Evolutionary conservation across 2,329 filamentous ascomycete species (phyloP).

Genomic region (Botrytis galanthina): DNA sequence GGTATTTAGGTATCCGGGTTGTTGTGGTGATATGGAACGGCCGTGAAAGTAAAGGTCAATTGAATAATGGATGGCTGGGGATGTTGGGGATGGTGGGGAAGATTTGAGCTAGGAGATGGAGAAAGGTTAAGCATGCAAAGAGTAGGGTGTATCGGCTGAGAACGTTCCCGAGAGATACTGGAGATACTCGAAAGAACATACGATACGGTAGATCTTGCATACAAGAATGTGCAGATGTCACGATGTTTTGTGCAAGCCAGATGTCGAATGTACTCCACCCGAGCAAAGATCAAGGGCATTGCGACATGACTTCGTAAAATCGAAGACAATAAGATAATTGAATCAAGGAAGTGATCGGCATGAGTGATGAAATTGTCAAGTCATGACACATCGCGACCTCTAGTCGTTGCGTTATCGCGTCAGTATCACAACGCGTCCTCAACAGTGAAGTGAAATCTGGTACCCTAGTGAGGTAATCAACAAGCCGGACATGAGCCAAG

Average conservation of each 20-base stretch:
- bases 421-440: background rate
- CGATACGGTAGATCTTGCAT: background rate
- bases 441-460: background rate
- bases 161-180: background rate
- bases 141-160: background rate
- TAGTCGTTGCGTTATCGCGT: background rate
- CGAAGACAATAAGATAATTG: background rate
- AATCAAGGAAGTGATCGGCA: background rate
- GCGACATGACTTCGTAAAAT: background rate
- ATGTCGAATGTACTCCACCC: background rate
- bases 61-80: background rate
- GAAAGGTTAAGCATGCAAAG: background rate
- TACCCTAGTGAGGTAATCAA: background rate
- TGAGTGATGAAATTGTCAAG: background rate
- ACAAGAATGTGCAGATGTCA: background rate
- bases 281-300: background rate
- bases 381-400: background rate
- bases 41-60: background rate
- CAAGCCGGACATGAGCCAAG: background rate
- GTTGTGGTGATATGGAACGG: background rate
- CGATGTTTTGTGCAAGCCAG: background rate
- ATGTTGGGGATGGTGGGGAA: background rate
- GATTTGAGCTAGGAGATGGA: background rate
- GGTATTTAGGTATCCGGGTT: background rate
- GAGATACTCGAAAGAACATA: background rate